Evolutionary conservation across 208 protist species (phyloP), one percentile per base, ranked within the genome.

Genomic region (Polymyxa betae): DNA sequence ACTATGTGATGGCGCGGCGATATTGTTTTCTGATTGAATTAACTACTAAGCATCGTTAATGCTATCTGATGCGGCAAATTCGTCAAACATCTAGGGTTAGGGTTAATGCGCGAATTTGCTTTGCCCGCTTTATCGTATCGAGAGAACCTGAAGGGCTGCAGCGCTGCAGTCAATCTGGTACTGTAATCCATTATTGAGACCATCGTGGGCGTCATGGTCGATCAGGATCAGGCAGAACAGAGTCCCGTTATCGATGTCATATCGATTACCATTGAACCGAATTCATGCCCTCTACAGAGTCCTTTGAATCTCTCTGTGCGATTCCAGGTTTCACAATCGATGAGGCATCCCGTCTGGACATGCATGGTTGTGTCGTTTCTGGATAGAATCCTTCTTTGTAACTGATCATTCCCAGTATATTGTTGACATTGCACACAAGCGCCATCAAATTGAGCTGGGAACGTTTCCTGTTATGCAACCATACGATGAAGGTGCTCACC

Each of bases 351-450:
- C 16, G 16, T 20, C 5, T 82, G 72, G 72, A 40, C 72, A 35
- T 82, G 72, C n/a, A 5, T 38, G 72, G 72, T 82, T 82, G n/a
- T 5, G 35, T 45, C n/a, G 72, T 12, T 82, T 5, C 10, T n/a
- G n/a, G 72, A 20, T 35, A 45, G 5, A 5, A 43, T 82, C 72
- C 16, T 35, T 20, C 72, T 40, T 35, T 40, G 5, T 82, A n/a
- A 45, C 12, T 40, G n/a, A 5, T 35, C 35, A 43, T 35, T 35
- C 40, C n/a, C 40, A 82, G 72, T 82, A 82, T 43, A 35, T 82
- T 40, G 72, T 82, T 35, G 72, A 82, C 35, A 82, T 82, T 82
- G 72, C 72, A 5, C 72, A 82, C 35, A 82, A 82, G n/a, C 72
- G 72, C 5, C 72, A 82, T 82, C 16, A 38, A 5, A 82, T 82